Percentiles rank a stretch among this genome's conserved stretches.
phyloP scores from a whole-genome alignment of 2,329 filamentous ascomycete genomes.

The Dothidotthia symphoricarpi region DNA sequence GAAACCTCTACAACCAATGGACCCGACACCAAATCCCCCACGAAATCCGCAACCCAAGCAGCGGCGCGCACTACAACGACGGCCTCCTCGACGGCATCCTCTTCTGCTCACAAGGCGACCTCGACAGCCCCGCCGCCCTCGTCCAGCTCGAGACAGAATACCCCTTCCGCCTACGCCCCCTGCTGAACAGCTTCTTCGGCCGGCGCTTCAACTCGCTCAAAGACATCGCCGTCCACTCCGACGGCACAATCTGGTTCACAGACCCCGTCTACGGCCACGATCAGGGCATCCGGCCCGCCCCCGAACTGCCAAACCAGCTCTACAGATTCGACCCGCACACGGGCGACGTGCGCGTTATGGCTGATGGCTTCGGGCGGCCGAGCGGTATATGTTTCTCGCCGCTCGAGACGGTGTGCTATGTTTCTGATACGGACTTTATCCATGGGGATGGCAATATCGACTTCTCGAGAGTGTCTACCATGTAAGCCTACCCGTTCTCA shows the following conservation, averaged over 20 bases:
- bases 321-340: slow-evolving; percentile 42
- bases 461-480: slow-evolving; percentile 3
- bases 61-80: slow-evolving; percentile 21
- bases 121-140: slow-evolving; percentile 20
- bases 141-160: slow-evolving; percentile 25
- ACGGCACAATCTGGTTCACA: slow-evolving; percentile 48
- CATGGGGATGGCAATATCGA: slow-evolving; percentile 4
- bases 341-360: slow-evolving; percentile 35
- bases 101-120: slow-evolving; percentile 30
- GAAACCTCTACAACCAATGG: slow-evolving; percentile 12
- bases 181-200: slow-evolving; percentile 46
- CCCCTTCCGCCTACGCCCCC: slow-evolving; percentile 13
- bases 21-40: slow-evolving; percentile 1
- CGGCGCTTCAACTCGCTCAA: slow-evolving; percentile 43
- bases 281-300: slow-evolving; percentile 13
- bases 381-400: slow-evolving; percentile 46
- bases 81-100: slow-evolving; percentile 13
- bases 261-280: slow-evolving; percentile 33
- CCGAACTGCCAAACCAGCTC: slow-evolving; percentile 15
- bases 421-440: slow-evolving; percentile 37
- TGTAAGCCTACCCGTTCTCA: slow-evolving; percentile 1
- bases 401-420: slow-evolving; percentile 40
- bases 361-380: slow-evolving; percentile 37
- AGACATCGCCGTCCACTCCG: slow-evolving; percentile 38
- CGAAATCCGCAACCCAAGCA: slow-evolving; percentile 15